Percentiles rank a stretch among this genome's conserved stretches.
Evolutionary conservation across 306 rosid species (phyloP).

Genomic region (Fagus sylvatica): DNA sequence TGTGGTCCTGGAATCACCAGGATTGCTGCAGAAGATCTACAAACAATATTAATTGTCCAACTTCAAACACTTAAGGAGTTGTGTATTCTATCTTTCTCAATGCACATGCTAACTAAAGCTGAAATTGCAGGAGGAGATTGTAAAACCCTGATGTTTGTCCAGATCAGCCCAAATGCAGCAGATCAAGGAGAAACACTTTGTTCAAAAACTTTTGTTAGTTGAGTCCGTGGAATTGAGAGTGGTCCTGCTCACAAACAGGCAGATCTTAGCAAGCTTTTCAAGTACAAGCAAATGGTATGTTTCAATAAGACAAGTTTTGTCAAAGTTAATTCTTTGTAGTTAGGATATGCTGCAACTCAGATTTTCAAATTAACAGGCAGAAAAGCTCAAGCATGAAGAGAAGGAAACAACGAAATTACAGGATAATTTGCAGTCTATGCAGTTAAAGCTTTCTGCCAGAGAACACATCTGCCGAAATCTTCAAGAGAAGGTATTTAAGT

Average conservation of each 20-base stretch:
- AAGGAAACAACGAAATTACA: constrained; percentile 86
- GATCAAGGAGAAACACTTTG: constrained; percentile 93
- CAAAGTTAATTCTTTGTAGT: background rate
- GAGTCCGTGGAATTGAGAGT: constrained; percentile 86
- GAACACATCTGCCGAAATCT: constrained; percentile 76
- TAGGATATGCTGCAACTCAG: constrained; percentile 8
- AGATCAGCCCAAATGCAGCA: constrained; percentile 76
- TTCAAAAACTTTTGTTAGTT: constrained; percentile 86
- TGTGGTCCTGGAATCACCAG: background rate
- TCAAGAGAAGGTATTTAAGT: constrained; percentile 75
- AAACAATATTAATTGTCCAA: background rate
- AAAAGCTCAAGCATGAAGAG: constrained; percentile 83
- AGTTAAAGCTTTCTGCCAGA: constrained; percentile 74
- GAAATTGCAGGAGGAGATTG: constrained; percentile 90
- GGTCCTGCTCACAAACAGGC: constrained; percentile 94
- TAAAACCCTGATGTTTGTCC: constrained; percentile 97
- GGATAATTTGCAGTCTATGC: constrained; percentile 66
- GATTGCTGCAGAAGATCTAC: background rate
- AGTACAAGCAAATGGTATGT: constrained; percentile 96
- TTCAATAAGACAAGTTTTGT: background rate
- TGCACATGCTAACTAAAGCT: constrained; percentile 25
- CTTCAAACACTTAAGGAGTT: background rate
- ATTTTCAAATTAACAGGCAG: constrained; percentile 54
- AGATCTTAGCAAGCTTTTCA: constrained; percentile 69
- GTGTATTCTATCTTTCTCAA: background rate